These are phyloP conservation scores for Leccinum pachyderme DNA, from an alignment of 1,284 basidiomycete genomes.

Conservation along the genomic window DNA sequence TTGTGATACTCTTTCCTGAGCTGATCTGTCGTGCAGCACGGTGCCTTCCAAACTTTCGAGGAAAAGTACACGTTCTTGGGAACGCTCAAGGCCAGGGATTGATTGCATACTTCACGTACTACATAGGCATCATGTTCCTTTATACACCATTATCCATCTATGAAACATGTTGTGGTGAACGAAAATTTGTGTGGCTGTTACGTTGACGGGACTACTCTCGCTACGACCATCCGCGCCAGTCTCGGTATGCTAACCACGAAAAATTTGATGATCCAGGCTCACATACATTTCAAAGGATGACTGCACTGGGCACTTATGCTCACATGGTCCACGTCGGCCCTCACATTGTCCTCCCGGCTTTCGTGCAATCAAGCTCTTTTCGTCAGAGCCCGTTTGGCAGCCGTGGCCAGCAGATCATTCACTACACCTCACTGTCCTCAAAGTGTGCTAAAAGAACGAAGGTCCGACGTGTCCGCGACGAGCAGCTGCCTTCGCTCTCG, in stretches of 20 bases:
- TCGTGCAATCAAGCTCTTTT: slow-evolving; percentile 13
- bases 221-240: slow-evolving; percentile 37
- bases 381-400: slow-evolving; percentile 2
- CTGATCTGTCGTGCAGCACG: slow-evolving; percentile 57
- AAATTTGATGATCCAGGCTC: slow-evolving; percentile 2
- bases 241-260: slow-evolving; percentile 46
- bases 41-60: slow-evolving; percentile 92
- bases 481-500: background rate
- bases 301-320: slow-evolving; percentile 72
- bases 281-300: slow-evolving; percentile 53
- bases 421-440: slow-evolving; percentile 1
- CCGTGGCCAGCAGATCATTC: slow-evolving; percentile 5
- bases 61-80: slow-evolving; percentile 97
- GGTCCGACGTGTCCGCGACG: background rate
- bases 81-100: slow-evolving; percentile 79
- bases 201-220: slow-evolving; percentile 3
- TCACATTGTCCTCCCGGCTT: slow-evolving; percentile 27
- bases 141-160: slow-evolving; percentile 23
- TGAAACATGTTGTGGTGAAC: background rate
- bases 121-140: slow-evolving; percentile 37
- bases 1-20: background rate
- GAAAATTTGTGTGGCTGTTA: slow-evolving; percentile 8
- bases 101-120: slow-evolving; percentile 34
- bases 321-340: slow-evolving; percentile 74
- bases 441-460: slow-evolving; percentile 1